Conservation (phyloP, 2,329 filamentous ascomycete genomes). For the Drechslerella dactyloides region DNA sequence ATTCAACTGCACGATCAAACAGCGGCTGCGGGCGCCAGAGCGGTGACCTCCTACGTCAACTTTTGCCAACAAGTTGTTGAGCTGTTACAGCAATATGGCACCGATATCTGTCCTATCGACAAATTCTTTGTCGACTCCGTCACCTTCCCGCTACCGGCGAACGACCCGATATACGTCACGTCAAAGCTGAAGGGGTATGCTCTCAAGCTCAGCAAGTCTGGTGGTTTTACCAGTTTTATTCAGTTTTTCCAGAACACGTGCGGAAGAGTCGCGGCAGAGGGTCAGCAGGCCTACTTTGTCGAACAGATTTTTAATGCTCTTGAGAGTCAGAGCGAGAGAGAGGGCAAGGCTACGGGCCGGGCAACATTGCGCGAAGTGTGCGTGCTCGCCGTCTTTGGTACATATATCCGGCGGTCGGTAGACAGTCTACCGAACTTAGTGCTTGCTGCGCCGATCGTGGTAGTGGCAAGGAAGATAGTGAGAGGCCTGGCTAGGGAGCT, state of each 20-base stretch:
- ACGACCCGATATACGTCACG: conserved; percentile 69
- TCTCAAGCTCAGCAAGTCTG: conserved; percentile 62
- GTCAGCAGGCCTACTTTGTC: conserved; percentile 65
- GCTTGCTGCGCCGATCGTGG: conserved; percentile 25
- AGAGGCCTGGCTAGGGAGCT: conserved; percentile 20
- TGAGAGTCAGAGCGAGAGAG: conserved; percentile 25
- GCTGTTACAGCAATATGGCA: conserved; percentile 67
- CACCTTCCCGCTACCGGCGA: conserved; percentile 67
- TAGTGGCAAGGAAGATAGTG: conserved; percentile 16
- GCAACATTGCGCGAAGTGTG: conserved; percentile 30
- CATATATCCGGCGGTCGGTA: conserved; percentile 23
- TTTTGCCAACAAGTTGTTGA: conserved; percentile 69
- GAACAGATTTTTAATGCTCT: conserved; percentile 63
- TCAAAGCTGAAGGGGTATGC: conserved; percentile 67
- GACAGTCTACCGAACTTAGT: conserved; percentile 25
- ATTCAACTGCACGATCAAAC: conserved; percentile 32
- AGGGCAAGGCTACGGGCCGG: conserved; percentile 5
- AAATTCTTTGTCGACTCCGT: conserved; percentile 62
- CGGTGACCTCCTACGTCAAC: conserved; percentile 61
- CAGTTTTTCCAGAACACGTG: conserved; percentile 66
- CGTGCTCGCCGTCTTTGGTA: conserved; percentile 19
- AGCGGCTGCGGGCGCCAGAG: background rate
- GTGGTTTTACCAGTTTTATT: conserved; percentile 64
- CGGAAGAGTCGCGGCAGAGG: conserved; percentile 66
- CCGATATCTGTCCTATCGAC: conserved; percentile 63